Conservation (phyloP, 129 eudicot species). For the Smallanthus sonchifolius region DNA sequence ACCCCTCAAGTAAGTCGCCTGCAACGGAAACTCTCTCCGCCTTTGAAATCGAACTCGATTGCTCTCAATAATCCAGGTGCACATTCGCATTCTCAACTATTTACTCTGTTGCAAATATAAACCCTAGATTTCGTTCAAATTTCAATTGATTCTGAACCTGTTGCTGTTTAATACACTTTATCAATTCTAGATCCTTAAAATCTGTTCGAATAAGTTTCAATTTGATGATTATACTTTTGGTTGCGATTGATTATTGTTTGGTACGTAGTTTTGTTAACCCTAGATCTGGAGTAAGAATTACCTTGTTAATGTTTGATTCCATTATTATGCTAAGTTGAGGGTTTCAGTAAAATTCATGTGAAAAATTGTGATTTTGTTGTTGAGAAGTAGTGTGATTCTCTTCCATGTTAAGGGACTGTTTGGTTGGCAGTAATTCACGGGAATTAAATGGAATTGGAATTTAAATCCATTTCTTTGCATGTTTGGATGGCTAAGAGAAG, state of each 20-base stretch:
- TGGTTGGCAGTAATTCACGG: too few species aligned
- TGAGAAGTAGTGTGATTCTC: not conserved
- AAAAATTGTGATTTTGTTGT: not conserved
- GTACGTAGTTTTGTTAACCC: not conserved
- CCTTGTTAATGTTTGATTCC: not conserved
- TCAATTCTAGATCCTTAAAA: not conserved
- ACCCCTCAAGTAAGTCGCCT: not conserved
- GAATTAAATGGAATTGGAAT: too few species aligned
- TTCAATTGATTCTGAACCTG: not conserved
- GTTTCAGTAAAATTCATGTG: not conserved
- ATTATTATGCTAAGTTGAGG: constrained; percentile 1
- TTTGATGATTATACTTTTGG: not conserved
- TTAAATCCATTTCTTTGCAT: too few species aligned
- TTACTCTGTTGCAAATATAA: not conserved
- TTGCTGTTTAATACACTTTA: not conserved
- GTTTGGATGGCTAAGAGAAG: too few species aligned
- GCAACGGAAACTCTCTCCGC: constrained; percentile 8
- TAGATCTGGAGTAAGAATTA: not conserved
- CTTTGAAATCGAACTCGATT: constrained; percentile 23
- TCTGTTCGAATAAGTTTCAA: not conserved
- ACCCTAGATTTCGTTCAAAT: constrained; percentile 17
- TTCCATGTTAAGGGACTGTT: not conserved
- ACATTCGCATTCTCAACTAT: not conserved
- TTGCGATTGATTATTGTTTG: not conserved
- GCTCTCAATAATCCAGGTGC: constrained; percentile 28